A percentile compares a stretch with the other conserved stretches of the same genome.
Evolutionary conservation across 2,329 filamentous ascomycete genomes (phyloP).

Genomic region (Periconia sp.): DNA sequence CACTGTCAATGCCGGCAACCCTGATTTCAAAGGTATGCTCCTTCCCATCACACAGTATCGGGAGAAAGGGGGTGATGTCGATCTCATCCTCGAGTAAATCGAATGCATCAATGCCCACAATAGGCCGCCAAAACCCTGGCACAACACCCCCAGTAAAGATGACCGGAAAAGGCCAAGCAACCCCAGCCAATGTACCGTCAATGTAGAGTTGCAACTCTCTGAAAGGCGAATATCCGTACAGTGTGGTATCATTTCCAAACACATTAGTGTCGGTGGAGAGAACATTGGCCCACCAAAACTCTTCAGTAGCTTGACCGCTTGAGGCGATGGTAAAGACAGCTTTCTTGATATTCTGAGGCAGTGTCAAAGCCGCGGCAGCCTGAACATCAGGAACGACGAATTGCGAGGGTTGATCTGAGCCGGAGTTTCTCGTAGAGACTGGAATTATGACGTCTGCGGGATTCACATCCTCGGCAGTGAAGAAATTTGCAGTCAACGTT

Average conservation of each 20-base stretch:
- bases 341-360: conserved; percentile 68
- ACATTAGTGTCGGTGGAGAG: conserved; percentile 61
- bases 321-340: conserved; percentile 77
- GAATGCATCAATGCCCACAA: conserved; percentile 78
- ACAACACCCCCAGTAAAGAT: conserved; percentile 82
- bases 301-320: conserved; percentile 73
- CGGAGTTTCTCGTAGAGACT: conserved; percentile 57
- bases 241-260: conserved; percentile 60
- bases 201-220: conserved; percentile 77
- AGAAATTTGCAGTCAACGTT: conserved; percentile 74
- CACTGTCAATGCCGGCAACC: conserved; percentile 66
- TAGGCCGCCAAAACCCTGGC: conserved; percentile 74
- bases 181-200: conserved; percentile 71
- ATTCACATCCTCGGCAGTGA: conserved; percentile 51
- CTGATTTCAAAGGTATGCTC: conserved; percentile 69
- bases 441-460: conserved; percentile 68
- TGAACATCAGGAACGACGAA: conserved; percentile 67
- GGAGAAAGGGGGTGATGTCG: conserved; percentile 77
- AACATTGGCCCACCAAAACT: conserved; percentile 86
- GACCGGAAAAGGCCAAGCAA: conserved; percentile 79
- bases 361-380: conserved; percentile 60
- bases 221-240: conserved; percentile 72
- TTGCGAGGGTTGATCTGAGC: conserved; percentile 59
- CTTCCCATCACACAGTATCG: conserved; percentile 65
- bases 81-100: conserved; percentile 80